phyloP scores from a whole-genome alignment of 768 basidiomycete species.

The Mycena epipterygia region DNA sequence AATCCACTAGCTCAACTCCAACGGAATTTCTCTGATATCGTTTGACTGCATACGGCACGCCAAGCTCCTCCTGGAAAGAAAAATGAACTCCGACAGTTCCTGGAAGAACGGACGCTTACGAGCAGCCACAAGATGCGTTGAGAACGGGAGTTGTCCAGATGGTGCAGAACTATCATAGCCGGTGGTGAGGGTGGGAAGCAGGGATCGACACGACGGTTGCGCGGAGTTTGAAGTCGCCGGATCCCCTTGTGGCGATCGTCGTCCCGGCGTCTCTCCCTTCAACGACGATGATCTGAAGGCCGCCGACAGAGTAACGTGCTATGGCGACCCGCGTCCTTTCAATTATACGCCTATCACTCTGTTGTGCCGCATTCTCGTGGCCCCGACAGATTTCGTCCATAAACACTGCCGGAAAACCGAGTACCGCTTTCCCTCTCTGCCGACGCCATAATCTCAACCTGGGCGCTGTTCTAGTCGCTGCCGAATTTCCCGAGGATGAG shows the following conservation, averaged over 20 bases:
- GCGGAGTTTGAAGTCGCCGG: not conserved
- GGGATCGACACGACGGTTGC: not conserved
- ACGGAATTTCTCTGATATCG: constrained; percentile 48
- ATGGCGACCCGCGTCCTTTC: constrained; percentile 27
- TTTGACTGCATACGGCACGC: constrained; percentile 59
- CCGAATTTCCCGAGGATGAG: constrained; percentile 8
- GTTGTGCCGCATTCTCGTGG: constrained; percentile 28
- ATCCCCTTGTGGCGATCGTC: constrained; percentile 14
- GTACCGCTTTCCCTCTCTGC: not conserved
- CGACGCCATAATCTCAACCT: constrained; percentile 4
- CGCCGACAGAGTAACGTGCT: constrained; percentile 5
- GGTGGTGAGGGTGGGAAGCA: not conserved
- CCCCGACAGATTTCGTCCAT: not conserved
- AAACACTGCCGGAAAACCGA: constrained; percentile 20
- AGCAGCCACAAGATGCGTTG: constrained; percentile 64
- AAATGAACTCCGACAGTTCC: not conserved
- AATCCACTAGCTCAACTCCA: constrained; percentile 7
- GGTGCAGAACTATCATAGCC: constrained; percentile 50
- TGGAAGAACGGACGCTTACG: constrained; percentile 34
- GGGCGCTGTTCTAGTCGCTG: constrained; percentile 8
- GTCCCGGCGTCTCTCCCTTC: constrained; percentile 18
- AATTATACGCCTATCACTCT: constrained; percentile 25
- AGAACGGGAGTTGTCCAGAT: constrained; percentile 63
- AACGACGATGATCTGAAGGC: constrained; percentile 22
- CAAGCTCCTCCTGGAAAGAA: constrained; percentile 64